Conservation (phyloP, 2,329 filamentous ascomycete species). For the Aspergillus sp. region DNA sequence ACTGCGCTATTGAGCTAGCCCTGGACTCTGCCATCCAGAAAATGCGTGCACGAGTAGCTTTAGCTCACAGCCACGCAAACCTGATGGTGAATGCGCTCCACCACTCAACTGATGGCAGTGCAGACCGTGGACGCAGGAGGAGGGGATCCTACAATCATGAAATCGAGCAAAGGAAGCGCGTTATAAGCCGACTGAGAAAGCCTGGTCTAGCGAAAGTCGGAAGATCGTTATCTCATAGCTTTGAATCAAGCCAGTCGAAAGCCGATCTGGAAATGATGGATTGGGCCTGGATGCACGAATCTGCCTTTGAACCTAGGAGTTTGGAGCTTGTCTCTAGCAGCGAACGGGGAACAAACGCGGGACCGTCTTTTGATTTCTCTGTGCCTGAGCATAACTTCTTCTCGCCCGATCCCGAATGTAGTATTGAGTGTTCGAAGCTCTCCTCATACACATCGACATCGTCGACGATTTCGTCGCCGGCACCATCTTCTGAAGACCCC, state of each 20-base stretch:
- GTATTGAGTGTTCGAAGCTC: conserved; percentile 1
- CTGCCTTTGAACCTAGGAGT: conserved; percentile 1
- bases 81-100: conserved; percentile 18
- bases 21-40: conserved; percentile 50
- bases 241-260: conserved; percentile 3
- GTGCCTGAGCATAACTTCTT: conserved; percentile 4
- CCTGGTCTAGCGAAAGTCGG: conserved; percentile 13
- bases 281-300: background rate
- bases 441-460: background rate
- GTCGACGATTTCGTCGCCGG: background rate
- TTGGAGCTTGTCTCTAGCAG: conserved; percentile 9
- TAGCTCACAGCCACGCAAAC: conserved; percentile 29
- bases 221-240: conserved; percentile 17
- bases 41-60: conserved; percentile 41
- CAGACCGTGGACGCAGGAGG: conserved; percentile 22
- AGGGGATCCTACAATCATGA: conserved; percentile 36
- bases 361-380: conserved; percentile 8
- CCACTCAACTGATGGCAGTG: conserved; percentile 24
- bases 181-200: conserved; percentile 5
- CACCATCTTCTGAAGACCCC: background rate
- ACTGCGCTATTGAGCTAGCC: conserved; percentile 84
- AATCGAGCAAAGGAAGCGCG: conserved; percentile 21
- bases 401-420: conserved; percentile 9
- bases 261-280: background rate
- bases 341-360: conserved; percentile 10